A percentile compares a stretch with the other conserved stretches of the same genome.
Evolutionary conservation across 768 basidiomycete species (phyloP).

Genomic region (Suillus occidentalis): DNA sequence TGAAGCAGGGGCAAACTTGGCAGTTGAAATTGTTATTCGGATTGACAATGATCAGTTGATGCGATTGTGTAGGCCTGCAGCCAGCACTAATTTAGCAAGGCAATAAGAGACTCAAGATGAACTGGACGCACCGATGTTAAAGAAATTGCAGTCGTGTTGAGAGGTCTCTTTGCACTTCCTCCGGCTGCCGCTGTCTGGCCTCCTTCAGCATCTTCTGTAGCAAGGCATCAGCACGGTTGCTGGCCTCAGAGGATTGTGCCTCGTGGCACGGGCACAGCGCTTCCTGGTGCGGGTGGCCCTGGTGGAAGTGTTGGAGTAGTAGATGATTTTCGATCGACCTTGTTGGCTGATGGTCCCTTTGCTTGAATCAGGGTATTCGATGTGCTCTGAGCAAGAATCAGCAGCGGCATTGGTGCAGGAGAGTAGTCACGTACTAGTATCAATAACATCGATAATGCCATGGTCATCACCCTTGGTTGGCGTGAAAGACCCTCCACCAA

Average conservation of each 20-base stretch:
- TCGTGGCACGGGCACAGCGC: conserved; percentile 38
- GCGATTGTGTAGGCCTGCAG: background rate
- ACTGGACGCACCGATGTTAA: background rate
- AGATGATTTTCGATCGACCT: conserved; percentile 47
- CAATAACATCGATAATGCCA: conserved; percentile 80
- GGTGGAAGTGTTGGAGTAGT: conserved; percentile 34
- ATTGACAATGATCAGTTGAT: background rate
- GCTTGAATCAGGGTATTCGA: conserved; percentile 86
- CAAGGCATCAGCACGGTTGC: conserved; percentile 71
- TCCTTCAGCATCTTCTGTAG: conserved; percentile 67
- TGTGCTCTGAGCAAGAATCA: conserved; percentile 61
- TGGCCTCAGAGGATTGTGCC: conserved; percentile 71
- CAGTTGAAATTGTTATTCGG: conserved; percentile 12
- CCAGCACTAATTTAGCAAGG: background rate
- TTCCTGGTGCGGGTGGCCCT: conserved; percentile 30
- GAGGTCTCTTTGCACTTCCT: too few species aligned
- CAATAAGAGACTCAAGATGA: background rate
- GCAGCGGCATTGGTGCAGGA: conserved; percentile 4
- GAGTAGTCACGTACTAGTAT: conserved; percentile 72
- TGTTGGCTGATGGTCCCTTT: conserved; percentile 35
- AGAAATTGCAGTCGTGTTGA: background rate
- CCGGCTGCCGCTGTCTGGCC: conserved; percentile 45
- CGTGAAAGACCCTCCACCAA: conserved; percentile 91
- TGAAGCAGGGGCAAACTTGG: background rate
- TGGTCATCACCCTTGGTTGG: conserved; percentile 77